phyloP scores from a whole-genome alignment of 2,329 filamentous ascomycete species.

The Emergomyces pasteurianus region DNA sequence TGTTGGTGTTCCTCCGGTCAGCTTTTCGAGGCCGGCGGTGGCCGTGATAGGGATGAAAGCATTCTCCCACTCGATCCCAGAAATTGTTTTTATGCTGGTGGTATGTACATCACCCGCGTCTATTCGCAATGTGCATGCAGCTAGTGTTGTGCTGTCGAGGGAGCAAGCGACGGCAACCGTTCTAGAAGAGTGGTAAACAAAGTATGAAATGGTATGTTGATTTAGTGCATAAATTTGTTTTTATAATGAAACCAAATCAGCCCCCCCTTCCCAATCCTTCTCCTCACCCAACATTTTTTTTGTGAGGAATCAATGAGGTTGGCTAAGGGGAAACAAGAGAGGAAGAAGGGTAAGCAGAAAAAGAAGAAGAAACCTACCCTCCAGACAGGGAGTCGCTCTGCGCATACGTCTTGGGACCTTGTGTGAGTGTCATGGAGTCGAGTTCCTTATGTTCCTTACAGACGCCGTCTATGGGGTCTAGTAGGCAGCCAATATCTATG shows the following conservation, averaged over 20 bases:
- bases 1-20: background rate
- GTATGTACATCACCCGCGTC: too few species aligned
- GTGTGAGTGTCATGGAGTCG: background rate
- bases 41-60: background rate
- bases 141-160: background rate
- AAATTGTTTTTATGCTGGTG: background rate
- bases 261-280: background rate
- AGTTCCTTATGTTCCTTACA: background rate
- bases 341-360: background rate
- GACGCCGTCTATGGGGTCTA: background rate
- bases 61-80: background rate
- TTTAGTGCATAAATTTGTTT: background rate
- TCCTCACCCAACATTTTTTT: background rate
- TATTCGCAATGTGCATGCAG: background rate
- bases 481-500: background rate
- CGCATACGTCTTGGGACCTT: background rate
- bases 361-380: background rate
- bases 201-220: background rate
- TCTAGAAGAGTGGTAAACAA: background rate
- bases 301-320: background rate
- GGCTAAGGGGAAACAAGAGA: background rate
- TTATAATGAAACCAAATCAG: background rate
- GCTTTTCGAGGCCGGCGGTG: background rate
- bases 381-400: background rate
- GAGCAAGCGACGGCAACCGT: background rate